Conservation (phyloP, 805 yeast species). For the Ogataea trehaloabstinens region DNA sequence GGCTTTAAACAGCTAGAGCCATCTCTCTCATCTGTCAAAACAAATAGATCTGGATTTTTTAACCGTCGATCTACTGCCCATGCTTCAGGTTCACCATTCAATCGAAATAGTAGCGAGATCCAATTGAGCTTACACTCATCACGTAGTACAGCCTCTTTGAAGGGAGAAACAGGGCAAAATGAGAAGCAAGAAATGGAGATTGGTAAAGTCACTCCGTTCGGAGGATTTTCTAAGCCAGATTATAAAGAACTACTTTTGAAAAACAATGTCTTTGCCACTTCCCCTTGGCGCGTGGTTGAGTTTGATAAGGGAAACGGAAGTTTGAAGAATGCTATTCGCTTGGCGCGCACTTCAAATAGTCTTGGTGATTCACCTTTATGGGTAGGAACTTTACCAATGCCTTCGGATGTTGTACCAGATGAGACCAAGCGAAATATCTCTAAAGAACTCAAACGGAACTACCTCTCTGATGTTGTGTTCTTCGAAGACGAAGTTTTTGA, state of each 20-base stretch:
- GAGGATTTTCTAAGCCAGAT: slow-evolving; percentile 70
- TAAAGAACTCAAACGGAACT: slow-evolving; percentile 42
- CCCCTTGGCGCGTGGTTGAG: slow-evolving; percentile 75
- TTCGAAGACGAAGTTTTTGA: slow-evolving; percentile 78
- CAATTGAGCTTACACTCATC: not conserved
- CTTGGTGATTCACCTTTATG: slow-evolving; percentile 48
- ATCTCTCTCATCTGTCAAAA: slow-evolving; percentile 18
- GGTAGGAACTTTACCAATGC: slow-evolving; percentile 93
- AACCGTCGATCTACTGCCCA: slow-evolving; percentile 12
- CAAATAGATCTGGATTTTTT: slow-evolving; percentile 15
- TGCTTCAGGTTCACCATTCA: slow-evolving; percentile 2
- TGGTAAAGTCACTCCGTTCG: slow-evolving; percentile 56
- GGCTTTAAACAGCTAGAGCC: slow-evolving; percentile 12
- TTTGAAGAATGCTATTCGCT: slow-evolving; percentile 74
- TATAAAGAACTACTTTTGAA: slow-evolving; percentile 45
- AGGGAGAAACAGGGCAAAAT: slow-evolving; percentile 7
- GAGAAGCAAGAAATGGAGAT: slow-evolving; percentile 2
- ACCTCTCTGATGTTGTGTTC: slow-evolving; percentile 61
- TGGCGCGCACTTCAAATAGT: slow-evolving; percentile 46
- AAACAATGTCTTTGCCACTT: slow-evolving; percentile 48
- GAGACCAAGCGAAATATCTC: slow-evolving; percentile 54
- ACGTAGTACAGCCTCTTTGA: slow-evolving; percentile 1
- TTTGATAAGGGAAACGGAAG: slow-evolving; percentile 83
- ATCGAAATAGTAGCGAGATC: not conserved
- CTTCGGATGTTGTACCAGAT: slow-evolving; percentile 75